Base-by-base conservation (phyloP, 1,284 basidiomycete genomes). In the Irpex sp. region DNA sequence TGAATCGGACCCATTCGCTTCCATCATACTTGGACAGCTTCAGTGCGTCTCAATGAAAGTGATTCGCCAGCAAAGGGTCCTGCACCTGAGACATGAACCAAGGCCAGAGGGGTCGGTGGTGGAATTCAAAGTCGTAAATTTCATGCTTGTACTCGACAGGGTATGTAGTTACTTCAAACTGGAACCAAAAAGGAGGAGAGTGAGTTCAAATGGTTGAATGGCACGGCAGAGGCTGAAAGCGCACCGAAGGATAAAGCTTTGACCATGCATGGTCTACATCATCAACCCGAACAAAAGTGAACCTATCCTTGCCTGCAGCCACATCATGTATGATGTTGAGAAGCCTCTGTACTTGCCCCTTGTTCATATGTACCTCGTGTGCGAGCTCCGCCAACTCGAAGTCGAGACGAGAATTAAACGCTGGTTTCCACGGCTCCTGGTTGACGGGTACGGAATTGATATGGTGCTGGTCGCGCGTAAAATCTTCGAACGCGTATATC, bases 21-120 rank as follows among this genome's bases (percentile, higher is more conserved):
- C 70, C 71, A 64, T 78, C 61, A 61, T 65, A 75, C 51, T 70
- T 72, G 28, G 57, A 74, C 6, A 72, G 45, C 5, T 59, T 57
- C 39, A 65, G 57, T 2, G 68, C 68, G 65, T 74, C 66, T 60
- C 69, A 72, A 10, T 63, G 12, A 35, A 65, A 71, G 18, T 69
- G 59, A 1, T 63, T 62, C 7, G 59, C 63, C 5, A 72, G 54
- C 1, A 28, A 10, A 3, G 64, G 65, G 56, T 71, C 59, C 35
- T 58, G 10, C 2, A 73, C 51, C 16, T 58, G 48, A 12, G 23
- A n/a, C 23, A 48, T 14, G 21, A 57, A 23, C 36, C 8, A 67
- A 16, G 67, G 58, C 66, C 58, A 63, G 5, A 68, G 52, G 6
- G 60, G 45, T 4, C 57, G 60, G 28, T 33, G 42, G 51, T 65